phyloP scores from a whole-genome alignment of 2,329 filamentous ascomycete species.

The Fusarium redolens region DNA sequence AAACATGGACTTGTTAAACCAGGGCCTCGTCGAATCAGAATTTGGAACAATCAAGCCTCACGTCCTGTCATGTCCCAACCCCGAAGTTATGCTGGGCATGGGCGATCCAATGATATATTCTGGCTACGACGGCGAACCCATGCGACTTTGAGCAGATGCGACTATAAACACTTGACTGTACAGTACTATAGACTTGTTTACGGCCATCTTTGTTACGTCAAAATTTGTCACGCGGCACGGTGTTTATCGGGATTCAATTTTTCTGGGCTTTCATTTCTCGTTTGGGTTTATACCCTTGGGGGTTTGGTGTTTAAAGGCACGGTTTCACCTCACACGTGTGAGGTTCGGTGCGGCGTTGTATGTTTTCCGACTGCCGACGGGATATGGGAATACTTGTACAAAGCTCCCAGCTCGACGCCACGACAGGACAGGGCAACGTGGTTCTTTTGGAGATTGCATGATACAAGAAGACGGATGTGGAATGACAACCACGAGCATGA shows the following conservation, averaged over 20 bases:
- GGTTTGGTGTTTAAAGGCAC: conserved; percentile 24
- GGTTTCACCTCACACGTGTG: conserved; percentile 1
- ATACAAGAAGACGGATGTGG: conserved; percentile 7
- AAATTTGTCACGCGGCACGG: conserved; percentile 40
- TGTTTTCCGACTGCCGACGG: conserved; percentile 12
- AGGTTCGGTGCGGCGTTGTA: conserved; percentile 24
- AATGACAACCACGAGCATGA: neutral
- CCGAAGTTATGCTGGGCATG: conserved; percentile 68
- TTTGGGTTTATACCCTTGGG: conserved; percentile 21
- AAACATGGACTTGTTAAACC: conserved; percentile 60
- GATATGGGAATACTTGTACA: conserved; percentile 13
- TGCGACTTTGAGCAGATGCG: conserved; percentile 50
- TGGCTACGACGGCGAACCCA: conserved; percentile 60
- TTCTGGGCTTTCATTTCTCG: conserved; percentile 14
- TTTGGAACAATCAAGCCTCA: conserved; percentile 68
- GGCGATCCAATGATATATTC: conserved; percentile 70
- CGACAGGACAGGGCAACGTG: conserved; percentile 11
- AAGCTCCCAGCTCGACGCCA: conserved; percentile 13
- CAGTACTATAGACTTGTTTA: conserved; percentile 43
- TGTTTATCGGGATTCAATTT: conserved; percentile 26
- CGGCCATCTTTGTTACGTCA: conserved; percentile 41
- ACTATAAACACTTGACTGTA: conserved; percentile 31
- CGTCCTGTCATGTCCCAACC: conserved; percentile 62
- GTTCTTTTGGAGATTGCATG: conserved; percentile 13
- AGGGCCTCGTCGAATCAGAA: conserved; percentile 63